A percentile compares a stretch with the other conserved stretches of the same genome.
Evolutionary conservation across 2,329 filamentous ascomycete genomes (phyloP).

Genomic region (Penicillium sp.): DNA sequence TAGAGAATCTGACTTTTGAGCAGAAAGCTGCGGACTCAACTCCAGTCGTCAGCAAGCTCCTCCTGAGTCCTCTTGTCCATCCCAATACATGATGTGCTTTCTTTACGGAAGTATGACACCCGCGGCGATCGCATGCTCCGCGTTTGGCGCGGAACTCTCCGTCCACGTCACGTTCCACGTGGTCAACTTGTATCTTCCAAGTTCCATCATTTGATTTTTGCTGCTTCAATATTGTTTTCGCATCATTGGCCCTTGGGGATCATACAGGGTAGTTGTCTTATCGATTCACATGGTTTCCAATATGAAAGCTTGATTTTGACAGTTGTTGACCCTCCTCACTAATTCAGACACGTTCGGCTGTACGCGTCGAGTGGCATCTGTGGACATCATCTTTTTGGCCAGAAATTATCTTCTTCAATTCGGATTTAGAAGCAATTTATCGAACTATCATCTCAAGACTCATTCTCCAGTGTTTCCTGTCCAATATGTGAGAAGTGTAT

Average conservation of each 20-base stretch:
- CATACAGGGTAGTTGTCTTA: not conserved
- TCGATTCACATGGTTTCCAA: not conserved
- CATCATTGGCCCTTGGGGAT: not conserved
- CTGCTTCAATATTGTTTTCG: not conserved
- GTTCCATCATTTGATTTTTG: not conserved
- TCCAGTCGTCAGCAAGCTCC: too few relatives aligned
- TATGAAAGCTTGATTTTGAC: not conserved
- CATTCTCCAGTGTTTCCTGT: constrained; percentile 60
- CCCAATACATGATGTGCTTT: too few relatives aligned
- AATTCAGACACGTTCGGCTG: constrained; percentile 3
- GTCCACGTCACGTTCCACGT: not conserved
- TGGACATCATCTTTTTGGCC: not conserved
- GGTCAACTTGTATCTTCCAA: not conserved
- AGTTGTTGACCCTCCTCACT: not conserved
- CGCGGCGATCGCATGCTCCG: constrained; percentile 22
- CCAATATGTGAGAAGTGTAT: constrained; percentile 70
- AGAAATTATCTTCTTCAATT: not conserved
- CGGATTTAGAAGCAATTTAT: not conserved
- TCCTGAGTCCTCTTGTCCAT: too few relatives aligned
- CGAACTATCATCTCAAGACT: not conserved
- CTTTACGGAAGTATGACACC: too few relatives aligned
- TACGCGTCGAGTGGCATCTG: not conserved
- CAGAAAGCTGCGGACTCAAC: too few relatives aligned
- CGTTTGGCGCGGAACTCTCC: not conserved
- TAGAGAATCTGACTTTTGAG: too few relatives aligned